Evolutionary conservation across 2,329 filamentous ascomycete genomes (phyloP).

Genomic region (Biscogniauxia sp.): DNA sequence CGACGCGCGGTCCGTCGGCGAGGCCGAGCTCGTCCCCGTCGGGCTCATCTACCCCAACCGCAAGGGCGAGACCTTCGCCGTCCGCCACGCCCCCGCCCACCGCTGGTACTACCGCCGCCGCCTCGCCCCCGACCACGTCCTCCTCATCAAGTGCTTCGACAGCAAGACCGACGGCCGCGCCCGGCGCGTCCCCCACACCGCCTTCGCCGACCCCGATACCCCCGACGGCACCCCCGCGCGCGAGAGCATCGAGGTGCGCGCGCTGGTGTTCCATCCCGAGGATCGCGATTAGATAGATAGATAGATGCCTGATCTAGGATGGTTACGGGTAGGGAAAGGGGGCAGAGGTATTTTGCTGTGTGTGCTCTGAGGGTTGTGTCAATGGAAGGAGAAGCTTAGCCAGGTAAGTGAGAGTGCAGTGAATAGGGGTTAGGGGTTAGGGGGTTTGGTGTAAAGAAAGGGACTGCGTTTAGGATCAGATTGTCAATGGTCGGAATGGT

Average conservation of each 20-base stretch:
- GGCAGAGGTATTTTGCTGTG: too few relatives aligned
- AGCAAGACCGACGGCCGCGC: slow-evolving; percentile 53
- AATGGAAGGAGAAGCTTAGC: not conserved
- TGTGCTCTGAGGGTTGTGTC: not conserved
- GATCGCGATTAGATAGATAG: slow-evolving; percentile 30
- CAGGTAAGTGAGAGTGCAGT: too few relatives aligned
- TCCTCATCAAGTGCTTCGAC: slow-evolving; percentile 63
- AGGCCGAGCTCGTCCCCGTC: slow-evolving; percentile 48
- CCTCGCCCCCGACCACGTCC: slow-evolving; percentile 51
- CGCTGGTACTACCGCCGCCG: slow-evolving; percentile 53
- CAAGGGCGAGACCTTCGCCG: slow-evolving; percentile 47
- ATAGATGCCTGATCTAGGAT: not conserved
- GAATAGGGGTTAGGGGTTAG: too few relatives aligned
- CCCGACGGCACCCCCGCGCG: slow-evolving; percentile 44
- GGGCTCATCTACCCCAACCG: slow-evolving; percentile 51
- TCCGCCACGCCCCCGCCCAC: slow-evolving; percentile 41
- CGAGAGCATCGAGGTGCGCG: slow-evolving; percentile 59
- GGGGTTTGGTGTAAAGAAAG: too few relatives aligned
- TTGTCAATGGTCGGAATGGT: not conserved
- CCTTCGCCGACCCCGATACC: slow-evolving; percentile 48
- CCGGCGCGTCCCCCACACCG: slow-evolving; percentile 53
- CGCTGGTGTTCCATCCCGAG: slow-evolving; percentile 50
- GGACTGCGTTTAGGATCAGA: not conserved
- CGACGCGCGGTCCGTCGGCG: slow-evolving; percentile 47
- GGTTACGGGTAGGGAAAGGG: too few relatives aligned